These are phyloP conservation scores for Cutaneotrichosporon curvatum DNA, from an alignment of 1,284 basidiomycete genomes.

Conservation along the genomic window DNA sequence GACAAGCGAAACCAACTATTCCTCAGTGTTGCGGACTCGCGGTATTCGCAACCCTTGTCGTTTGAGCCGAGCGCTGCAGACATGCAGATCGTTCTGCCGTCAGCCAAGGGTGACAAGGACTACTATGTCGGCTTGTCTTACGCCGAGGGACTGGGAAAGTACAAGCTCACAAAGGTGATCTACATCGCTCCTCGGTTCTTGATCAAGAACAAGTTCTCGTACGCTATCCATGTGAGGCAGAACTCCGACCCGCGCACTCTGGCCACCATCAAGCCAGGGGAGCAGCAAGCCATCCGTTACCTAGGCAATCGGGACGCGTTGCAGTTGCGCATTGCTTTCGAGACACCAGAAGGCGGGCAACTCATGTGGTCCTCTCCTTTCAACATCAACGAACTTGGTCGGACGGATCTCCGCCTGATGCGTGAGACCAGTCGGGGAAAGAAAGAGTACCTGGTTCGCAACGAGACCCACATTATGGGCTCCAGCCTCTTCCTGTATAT, in stretches of 20 bases:
- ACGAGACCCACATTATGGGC: conserved; percentile 76
- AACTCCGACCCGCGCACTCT: conserved; percentile 56
- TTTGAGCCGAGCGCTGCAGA: conserved; percentile 90
- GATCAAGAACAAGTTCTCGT: conserved; percentile 70
- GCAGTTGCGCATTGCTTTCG: conserved; percentile 73
- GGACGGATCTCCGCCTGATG: conserved; percentile 57
- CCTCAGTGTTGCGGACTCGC: conserved; percentile 76
- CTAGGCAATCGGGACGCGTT: conserved; percentile 57
- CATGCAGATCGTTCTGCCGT: conserved; percentile 68
- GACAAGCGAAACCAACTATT: conserved; percentile 78
- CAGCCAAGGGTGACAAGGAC: conserved; percentile 64
- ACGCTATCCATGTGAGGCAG: conserved; percentile 73
- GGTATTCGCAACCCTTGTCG: conserved; percentile 82
- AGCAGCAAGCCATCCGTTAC: conserved; percentile 64
- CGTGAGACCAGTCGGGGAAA: conserved; percentile 50
- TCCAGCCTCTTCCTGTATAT: conserved; percentile 84
- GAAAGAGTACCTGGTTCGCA: conserved; percentile 60
- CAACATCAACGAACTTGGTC: conserved; percentile 85
- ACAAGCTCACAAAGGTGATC: conserved; percentile 92
- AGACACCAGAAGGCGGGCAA: conserved; percentile 69
- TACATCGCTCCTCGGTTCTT: conserved; percentile 87
- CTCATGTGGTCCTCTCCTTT: conserved; percentile 75
- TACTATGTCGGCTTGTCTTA: conserved; percentile 86
- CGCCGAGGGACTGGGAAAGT: conserved; percentile 88
- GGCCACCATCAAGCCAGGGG: conserved; percentile 56